Percentiles rank a stretch among this genome's conserved stretches.
Evolutionary conservation across 768 basidiomycete genomes (phyloP).

Genomic region (Hypholoma fasciculare): DNA sequence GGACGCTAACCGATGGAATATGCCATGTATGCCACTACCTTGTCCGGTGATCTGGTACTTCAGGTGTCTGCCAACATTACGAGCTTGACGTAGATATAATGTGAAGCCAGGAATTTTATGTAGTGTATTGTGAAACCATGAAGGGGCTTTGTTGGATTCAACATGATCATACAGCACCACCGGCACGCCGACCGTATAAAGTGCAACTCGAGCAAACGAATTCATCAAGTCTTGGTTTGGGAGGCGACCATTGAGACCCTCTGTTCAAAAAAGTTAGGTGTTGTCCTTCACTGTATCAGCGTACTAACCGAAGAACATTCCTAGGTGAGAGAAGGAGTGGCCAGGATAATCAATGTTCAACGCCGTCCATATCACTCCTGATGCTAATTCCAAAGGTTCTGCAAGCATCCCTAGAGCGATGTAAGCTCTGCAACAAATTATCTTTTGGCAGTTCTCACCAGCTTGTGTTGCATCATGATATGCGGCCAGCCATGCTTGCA

Average conservation of each 20-base stretch:
- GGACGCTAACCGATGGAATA: slow-evolving; percentile 74
- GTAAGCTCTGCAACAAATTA: neutral
- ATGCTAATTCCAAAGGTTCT: slow-evolving; percentile 60
- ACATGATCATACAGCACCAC: slow-evolving; percentile 80
- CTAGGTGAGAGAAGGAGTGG: slow-evolving; percentile 94
- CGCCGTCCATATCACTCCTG: slow-evolving; percentile 95
- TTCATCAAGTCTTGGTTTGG: slow-evolving; percentile 97
- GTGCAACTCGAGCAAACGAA: slow-evolving; percentile 71
- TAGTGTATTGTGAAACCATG: slow-evolving; percentile 48
- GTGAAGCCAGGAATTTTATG: slow-evolving; percentile 43
- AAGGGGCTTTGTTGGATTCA: slow-evolving; percentile 24
- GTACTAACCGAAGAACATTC: slow-evolving; percentile 85
- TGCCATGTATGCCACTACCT: slow-evolving; percentile 86
- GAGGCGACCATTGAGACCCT: slow-evolving; percentile 92
- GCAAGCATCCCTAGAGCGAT: slow-evolving; percentile 57
- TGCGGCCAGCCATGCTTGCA: slow-evolving; percentile 87
- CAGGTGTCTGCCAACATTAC: slow-evolving; percentile 70
- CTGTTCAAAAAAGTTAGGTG: slow-evolving; percentile 38
- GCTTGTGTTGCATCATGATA: slow-evolving; percentile 74
- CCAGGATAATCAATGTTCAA: slow-evolving; percentile 94
- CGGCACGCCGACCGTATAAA: slow-evolving; percentile 73
- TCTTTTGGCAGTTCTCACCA: slow-evolving; percentile 42
- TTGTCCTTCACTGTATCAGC: neutral
- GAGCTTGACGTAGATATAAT: slow-evolving; percentile 57
- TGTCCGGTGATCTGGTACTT: slow-evolving; percentile 76